Conservation (phyloP, 1,284 basidiomycete species). For the Agaricales sp. region DNA sequence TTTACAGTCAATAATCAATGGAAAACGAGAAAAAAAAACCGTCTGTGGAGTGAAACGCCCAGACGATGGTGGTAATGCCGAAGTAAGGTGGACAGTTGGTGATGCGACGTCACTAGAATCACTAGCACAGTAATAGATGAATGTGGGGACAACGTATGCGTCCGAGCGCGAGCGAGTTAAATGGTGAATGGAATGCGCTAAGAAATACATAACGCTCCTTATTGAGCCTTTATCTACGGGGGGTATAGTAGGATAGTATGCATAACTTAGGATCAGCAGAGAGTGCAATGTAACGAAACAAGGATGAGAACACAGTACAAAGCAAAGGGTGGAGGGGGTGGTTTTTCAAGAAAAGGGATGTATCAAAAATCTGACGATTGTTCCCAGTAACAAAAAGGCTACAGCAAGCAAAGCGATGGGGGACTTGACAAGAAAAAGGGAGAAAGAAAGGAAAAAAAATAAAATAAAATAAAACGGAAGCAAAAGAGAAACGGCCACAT, state of each 20-base stretch:
- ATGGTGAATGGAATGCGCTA: neutral
- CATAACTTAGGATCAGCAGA: no score
- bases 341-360: no score
- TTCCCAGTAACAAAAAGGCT: neutral
- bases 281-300: neutral
- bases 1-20: no score
- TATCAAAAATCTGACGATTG: no score
- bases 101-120: no score
- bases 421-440: neutral
- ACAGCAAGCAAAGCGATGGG: neutral
- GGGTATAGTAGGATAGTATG: neutral
- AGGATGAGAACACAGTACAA: neutral
- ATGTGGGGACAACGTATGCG: neutral
- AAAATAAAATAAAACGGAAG: neutral
- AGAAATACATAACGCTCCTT: neutral
- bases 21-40: no score
- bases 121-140: neutral
- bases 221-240: neutral
- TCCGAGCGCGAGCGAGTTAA: neutral
- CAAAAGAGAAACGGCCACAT: neutral
- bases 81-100: neutral
- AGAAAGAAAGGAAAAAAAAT: neutral
- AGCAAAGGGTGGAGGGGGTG: neutral
- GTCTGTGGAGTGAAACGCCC: no score
- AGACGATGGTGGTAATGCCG: neutral